Evolutionary conservation across 495 filamentous ascomycete genomes (phyloP).

Genomic region (Darksidea phi): DNA sequence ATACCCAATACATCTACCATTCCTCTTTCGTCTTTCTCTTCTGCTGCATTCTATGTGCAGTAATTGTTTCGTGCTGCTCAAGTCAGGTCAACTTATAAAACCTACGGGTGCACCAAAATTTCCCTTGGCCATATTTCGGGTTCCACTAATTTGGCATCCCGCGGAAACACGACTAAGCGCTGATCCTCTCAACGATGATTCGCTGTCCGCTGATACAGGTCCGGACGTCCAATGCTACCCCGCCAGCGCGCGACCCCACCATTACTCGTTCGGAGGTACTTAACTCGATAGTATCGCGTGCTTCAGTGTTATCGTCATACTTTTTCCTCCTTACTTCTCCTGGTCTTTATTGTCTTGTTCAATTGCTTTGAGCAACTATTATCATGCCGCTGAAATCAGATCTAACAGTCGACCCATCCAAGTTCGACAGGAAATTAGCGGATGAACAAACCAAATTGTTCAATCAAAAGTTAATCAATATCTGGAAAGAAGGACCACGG

Average conservation of each 20-base stretch:
- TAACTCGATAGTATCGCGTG: not conserved
- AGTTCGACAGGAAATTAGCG: slow-evolving; percentile 36
- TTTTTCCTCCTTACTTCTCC: not conserved
- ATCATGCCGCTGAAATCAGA: slow-evolving; percentile 40
- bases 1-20: slow-evolving; percentile 1
- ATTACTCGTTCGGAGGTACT: not conserved
- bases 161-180: not conserved
- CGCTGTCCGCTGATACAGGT: not conserved
- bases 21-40: not conserved
- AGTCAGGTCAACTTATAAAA: no score
- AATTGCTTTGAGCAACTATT: not conserved
- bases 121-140: not conserved
- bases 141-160: not conserved
- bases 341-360: not conserved
- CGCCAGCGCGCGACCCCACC: slow-evolving; percentile 26
- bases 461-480: slow-evolving; percentile 43
- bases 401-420: slow-evolving; percentile 34
- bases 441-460: slow-evolving; percentile 35
- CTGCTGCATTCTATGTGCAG: not conserved
- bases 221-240: slow-evolving; percentile 19
- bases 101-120: no score
- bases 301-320: not conserved
- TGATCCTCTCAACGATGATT: not conserved
- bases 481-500: slow-evolving; percentile 39
- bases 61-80: not conserved